phyloP scores from a whole-genome alignment of 257 asterid genomes.

The Misopates orontium region DNA sequence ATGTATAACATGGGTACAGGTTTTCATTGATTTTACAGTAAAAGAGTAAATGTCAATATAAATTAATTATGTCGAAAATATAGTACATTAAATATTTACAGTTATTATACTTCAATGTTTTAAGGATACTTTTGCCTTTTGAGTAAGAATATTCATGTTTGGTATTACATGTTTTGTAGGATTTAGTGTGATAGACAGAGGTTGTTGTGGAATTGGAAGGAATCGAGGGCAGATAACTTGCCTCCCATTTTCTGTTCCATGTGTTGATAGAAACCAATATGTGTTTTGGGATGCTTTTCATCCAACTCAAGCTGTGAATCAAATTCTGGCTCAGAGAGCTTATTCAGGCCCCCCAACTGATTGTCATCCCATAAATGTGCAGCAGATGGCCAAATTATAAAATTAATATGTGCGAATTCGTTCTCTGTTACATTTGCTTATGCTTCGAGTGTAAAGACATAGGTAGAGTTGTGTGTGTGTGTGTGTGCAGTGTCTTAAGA shows the following conservation, averaged over 20 bases:
- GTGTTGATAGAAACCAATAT: constrained; percentile 49
- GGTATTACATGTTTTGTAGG: constrained; percentile 34
- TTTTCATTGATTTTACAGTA: too few relatives aligned
- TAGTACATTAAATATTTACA: too few relatives aligned
- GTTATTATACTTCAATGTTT: too few relatives aligned
- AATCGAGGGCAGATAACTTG: constrained; percentile 68
- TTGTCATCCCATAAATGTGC: constrained; percentile 60
- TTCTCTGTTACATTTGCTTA: background rate
- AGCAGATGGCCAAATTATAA: constrained; percentile 50
- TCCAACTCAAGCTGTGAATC: constrained; percentile 66
- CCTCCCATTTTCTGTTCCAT: constrained; percentile 63
- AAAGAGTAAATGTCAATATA: too few relatives aligned
- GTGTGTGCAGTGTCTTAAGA: too few relatives aligned
- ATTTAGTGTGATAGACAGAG: constrained; percentile 54
- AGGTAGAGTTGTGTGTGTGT: too few relatives aligned
- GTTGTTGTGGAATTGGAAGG: constrained; percentile 78
- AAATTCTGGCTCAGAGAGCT: constrained; percentile 53
- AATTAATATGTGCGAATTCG: background rate
- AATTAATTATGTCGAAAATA: too few relatives aligned
- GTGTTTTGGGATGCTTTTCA: constrained; percentile 88
- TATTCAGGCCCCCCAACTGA: constrained; percentile 48
- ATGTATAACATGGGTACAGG: too few relatives aligned
- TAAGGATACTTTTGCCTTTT: too few relatives aligned
- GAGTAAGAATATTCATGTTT: too few relatives aligned
- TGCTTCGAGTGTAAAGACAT: background rate